Base-by-base conservation (phyloP, 345 rosid species). In the Chamaenerion angustifolium region DNA sequence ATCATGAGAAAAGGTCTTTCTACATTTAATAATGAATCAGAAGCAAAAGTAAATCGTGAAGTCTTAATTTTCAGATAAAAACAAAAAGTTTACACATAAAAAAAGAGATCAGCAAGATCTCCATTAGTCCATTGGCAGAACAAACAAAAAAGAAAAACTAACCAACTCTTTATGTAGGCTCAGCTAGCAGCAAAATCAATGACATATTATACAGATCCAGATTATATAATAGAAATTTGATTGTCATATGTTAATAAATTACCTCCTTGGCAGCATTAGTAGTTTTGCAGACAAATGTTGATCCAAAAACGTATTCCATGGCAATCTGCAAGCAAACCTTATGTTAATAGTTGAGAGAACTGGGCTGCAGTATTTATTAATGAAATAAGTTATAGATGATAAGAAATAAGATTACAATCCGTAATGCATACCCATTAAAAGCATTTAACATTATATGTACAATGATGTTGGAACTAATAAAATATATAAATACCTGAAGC, bases 251-350 rank as follows among this genome's bases (percentile, higher is more conserved):
- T 53, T 41, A 56, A 63, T 46, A 12, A 15, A 46, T 51, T 76
- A 87, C 98, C 93, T 87, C 87, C 69, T 92, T 77, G 48, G 98
- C 96, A 56, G 80, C 82, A 56, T 87, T 88, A 57, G 56, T 66
- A 31, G 71, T 78, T 73, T 84, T 87, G 86, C 98, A 92, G 59
- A 92, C 85, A 66, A 84, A 92, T 42, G 95, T 87, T 45, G 94
- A 85, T 63, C 98, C 96, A 71, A 87, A 84, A 61, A 92, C 85
- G 65, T 73, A 92, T 63, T 87, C 90, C 93, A 87, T 82, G 50
- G 96, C 96, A 48, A 56, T 75, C 98, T 92, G 88, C 80, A 79
- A 62, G 40, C 58, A 37, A 56, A 56, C 57, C 49, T 31, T 31
- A 31, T 31, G 37, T 31, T 31, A 31, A 31, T 31, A 31, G 37